phyloP scores from a whole-genome alignment of 2,329 filamentous ascomycete species.

The Rhynchosporium graminicola region DNA sequence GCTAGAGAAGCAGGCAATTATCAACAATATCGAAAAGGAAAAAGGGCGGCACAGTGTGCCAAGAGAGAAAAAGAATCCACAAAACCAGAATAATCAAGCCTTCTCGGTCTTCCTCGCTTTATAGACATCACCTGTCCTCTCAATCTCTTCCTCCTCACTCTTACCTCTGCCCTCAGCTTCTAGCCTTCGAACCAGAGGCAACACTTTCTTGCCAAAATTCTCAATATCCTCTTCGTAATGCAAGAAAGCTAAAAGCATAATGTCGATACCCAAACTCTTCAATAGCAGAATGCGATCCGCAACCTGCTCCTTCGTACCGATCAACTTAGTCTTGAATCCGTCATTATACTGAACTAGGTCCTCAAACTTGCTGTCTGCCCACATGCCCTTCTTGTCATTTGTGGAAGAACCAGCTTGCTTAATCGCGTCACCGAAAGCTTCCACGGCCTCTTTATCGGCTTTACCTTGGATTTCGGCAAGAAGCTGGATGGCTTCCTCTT shows the following conservation, averaged over 20 bases:
- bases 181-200: slow-evolving; percentile 50
- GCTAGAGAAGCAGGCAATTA: too few relatives aligned
- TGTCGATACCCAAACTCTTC: slow-evolving; percentile 47
- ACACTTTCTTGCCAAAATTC: slow-evolving; percentile 48
- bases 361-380: slow-evolving; percentile 53
- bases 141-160: slow-evolving; percentile 49
- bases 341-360: slow-evolving; percentile 58
- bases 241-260: slow-evolving; percentile 50
- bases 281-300: slow-evolving; percentile 51
- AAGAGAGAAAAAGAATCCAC: background rate
- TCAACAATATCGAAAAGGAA: too few relatives aligned
- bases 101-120: slow-evolving; percentile 25
- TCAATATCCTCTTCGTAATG: slow-evolving; percentile 56
- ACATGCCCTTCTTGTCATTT: slow-evolving; percentile 52
- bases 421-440: slow-evolving; percentile 51
- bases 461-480: slow-evolving; percentile 55
- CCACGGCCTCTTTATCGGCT: slow-evolving; percentile 51
- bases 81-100: background rate
- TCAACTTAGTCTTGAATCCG: slow-evolving; percentile 56
- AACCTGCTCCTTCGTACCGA: slow-evolving; percentile 53
- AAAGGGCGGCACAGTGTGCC: too few relatives aligned
- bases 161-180: slow-evolving; percentile 51
- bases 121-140: slow-evolving; percentile 51
- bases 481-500: slow-evolving; percentile 51
- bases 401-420: slow-evolving; percentile 52